Percentiles rank a stretch among this genome's conserved stretches.
phyloP scores from a whole-genome alignment of 257 asterid species.

The Scutellaria minor region DNA sequence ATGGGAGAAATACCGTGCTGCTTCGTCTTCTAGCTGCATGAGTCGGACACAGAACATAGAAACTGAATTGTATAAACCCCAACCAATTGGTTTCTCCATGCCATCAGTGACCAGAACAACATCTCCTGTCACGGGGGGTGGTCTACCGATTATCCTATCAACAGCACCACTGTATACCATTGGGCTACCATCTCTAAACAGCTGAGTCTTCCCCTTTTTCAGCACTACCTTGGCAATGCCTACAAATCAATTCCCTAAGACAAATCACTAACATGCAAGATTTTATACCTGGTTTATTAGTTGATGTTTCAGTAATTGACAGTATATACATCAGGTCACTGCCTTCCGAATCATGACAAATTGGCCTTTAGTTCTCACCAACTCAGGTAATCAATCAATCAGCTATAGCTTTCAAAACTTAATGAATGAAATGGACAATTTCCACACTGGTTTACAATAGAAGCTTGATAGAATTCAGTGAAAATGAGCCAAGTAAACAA shows the following conservation, averaged over 20 bases:
- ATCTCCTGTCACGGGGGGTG: conserved; percentile 91
- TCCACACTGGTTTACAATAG: not conserved
- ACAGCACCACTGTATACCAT: conserved; percentile 98
- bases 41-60: conserved; percentile 97
- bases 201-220: conserved; percentile 88
- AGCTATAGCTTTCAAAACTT: not conserved
- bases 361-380: conserved; percentile 3
- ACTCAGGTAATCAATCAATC: not conserved
- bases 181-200: conserved; percentile 87
- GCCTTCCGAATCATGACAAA: not conserved
- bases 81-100: conserved; percentile 82
- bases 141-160: conserved; percentile 86
- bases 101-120: conserved; percentile 90
- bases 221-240: conserved; percentile 90
- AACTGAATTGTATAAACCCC: conserved; percentile 94
- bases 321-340: not conserved
- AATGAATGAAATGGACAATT: not conserved
- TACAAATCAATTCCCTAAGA: conserved; percentile 36
- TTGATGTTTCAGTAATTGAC: not conserved
- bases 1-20: conserved; percentile 52
- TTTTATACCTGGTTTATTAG: not conserved
- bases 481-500: not conserved
- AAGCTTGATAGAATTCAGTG: conserved; percentile 10
- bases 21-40: conserved; percentile 92
- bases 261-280: conserved; percentile 13